Evolutionary conservation across 805 yeast genomes (phyloP).

Genomic region (Cyberlindnera mrakii): DNA sequence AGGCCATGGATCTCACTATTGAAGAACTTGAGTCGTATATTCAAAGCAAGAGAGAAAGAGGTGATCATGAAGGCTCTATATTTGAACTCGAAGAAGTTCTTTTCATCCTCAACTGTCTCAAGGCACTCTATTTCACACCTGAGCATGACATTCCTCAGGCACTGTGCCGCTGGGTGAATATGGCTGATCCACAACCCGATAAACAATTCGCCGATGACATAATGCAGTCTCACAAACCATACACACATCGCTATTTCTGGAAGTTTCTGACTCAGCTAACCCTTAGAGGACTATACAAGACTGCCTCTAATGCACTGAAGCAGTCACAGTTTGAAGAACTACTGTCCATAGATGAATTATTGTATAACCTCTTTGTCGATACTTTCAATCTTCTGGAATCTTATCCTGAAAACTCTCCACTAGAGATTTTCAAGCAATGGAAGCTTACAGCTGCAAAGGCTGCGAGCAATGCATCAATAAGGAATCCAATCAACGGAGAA

Average conservation of each 20-base stretch:
- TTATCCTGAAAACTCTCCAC: conserved; percentile 28
- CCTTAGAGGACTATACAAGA: conserved; percentile 54
- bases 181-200: conserved; percentile 63
- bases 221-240: conserved; percentile 38
- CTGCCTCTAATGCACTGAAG: conserved; percentile 44
- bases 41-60: conserved; percentile 26
- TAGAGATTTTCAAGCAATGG: conserved; percentile 31
- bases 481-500: conserved; percentile 13
- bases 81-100: conserved; percentile 39
- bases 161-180: conserved; percentile 60
- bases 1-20: conserved; percentile 28
- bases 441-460: conserved; percentile 25
- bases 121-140: conserved; percentile 41
- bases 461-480: conserved; percentile 19
- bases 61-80: conserved; percentile 24
- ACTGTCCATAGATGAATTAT: conserved; percentile 11
- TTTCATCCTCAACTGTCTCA: conserved; percentile 52
- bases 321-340: conserved; percentile 39
- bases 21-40: conserved; percentile 30
- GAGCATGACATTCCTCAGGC: conserved; percentile 31
- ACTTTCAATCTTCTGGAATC: conserved; percentile 26
- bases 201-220: conserved; percentile 42
- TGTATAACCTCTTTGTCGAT: conserved; percentile 30
- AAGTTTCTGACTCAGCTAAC: conserved; percentile 49
- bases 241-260: conserved; percentile 54